Base-by-base conservation (phyloP, 1,284 basidiomycete genomes). In the Cystobasidium slooffiae region DNA sequence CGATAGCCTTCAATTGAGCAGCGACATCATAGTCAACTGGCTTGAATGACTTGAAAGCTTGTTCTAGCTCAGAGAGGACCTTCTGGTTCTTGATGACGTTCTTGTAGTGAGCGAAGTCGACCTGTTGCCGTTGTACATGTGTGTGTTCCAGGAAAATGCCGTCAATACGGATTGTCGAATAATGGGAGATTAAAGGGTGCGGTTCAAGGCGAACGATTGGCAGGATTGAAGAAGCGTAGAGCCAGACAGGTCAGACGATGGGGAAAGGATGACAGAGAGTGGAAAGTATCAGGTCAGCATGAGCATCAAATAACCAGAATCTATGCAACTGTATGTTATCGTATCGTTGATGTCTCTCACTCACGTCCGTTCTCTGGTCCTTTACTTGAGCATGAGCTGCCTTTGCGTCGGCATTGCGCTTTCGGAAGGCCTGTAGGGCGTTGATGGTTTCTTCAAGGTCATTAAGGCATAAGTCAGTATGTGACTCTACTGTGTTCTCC, bases 21-120 rank as follows among this genome's bases (percentile, higher is more conserved):
- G 84, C 85, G 75, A 96, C 92, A 82, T 99, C 96, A 85, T 98
- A 98, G n/a, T 92, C 91, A 75, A 94, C 90, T 43, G 97, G 93
- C 86, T 97, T 97, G 88, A 97, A 99, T 52, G 89, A 88, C 77
- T 86, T 88, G 80, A 97, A 84, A 76, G 91, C 84, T 86, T 94
- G 97, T 86, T 98, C 94, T 12, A 92, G 92, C 83, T 97, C 91
- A 80, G 92, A 90, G 75, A 98, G 90, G 78, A 98, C 88, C 67
- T 89, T 89, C 84, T 92, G 90, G 87, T 99, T 98, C 88, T 94
- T 94, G 78, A 99, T 86, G 44, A 94, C 84, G 43, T 88, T 88
- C 81, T 93, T 92, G 88, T 99, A 99, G 85, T 95, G 89, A 43
- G 89, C 86, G 81, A 99, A 86, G 86, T 99, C 94, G 79, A 88